Evolutionary conservation across 2,329 filamentous ascomycete species (phyloP).

Genomic region (Paracamarosporium sp.): DNA sequence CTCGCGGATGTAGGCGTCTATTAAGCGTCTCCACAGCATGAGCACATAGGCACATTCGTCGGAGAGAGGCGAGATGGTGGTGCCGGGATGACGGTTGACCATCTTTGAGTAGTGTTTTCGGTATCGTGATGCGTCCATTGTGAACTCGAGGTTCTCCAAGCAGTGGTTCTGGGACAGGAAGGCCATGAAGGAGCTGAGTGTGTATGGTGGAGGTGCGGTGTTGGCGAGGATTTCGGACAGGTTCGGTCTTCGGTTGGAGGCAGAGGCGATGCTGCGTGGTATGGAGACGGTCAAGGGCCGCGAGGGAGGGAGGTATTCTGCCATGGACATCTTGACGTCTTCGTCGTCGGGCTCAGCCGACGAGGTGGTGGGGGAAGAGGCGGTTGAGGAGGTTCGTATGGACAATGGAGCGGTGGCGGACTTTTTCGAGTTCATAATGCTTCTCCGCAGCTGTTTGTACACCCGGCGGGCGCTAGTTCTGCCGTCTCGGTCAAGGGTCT

Average conservation of each 20-base stretch:
- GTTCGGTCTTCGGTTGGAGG: conserved; percentile 70
- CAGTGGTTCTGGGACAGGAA: conserved; percentile 98
- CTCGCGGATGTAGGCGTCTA: conserved; percentile 80
- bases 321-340: conserved; percentile 58
- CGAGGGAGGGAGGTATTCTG: conserved; percentile 50
- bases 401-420: conserved; percentile 31
- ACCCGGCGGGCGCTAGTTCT: conserved; percentile 40
- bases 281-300: conserved; percentile 60
- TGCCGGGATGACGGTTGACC: conserved; percentile 58
- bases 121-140: conserved; percentile 90
- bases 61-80: conserved; percentile 58
- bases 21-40: conserved; percentile 83
- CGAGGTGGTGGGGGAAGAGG: conserved; percentile 42
- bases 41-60: conserved; percentile 73
- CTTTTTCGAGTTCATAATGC: conserved; percentile 46
- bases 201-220: conserved; percentile 85
- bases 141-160: conserved; percentile 94
- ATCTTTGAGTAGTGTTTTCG: conserved; percentile 69
- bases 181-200: conserved; percentile 90
- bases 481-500: conserved; percentile 40
- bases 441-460: conserved; percentile 47
- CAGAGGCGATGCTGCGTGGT: conserved; percentile 54
- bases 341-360: conserved; percentile 49
- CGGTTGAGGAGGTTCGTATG: conserved; percentile 40
- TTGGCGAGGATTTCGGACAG: conserved; percentile 89